These are phyloP conservation scores for Pyrenophora tritici-repentis DNA, from an alignment of 2,329 filamentous ascomycete genomes.

Conservation along the genomic window DNA sequence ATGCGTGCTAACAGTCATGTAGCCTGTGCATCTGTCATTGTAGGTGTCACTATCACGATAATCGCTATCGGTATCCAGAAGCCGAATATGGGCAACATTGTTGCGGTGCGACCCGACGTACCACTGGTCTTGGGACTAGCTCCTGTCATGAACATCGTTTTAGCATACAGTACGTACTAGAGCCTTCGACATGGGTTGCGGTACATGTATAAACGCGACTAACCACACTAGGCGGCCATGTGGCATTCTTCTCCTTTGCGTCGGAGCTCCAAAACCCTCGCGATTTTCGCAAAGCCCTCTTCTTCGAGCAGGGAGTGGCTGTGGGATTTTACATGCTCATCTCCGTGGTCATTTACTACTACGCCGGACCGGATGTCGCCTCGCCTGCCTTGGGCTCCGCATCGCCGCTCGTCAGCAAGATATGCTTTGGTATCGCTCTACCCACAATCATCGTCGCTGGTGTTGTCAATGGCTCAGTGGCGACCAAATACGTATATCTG, in stretches of 20 bases:
- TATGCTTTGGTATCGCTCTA: constrained; percentile 70
- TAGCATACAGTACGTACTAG: constrained; percentile 64
- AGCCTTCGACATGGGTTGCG: not conserved
- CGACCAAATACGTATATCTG: constrained; percentile 68
- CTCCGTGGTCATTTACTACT: constrained; percentile 71
- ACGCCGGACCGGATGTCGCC: constrained; percentile 63
- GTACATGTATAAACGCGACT: not conserved
- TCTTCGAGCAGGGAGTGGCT: constrained; percentile 63
- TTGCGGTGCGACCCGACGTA: constrained; percentile 27
- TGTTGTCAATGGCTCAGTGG: constrained; percentile 71
- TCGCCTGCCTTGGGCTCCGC: constrained; percentile 71
- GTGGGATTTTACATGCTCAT: constrained; percentile 68
- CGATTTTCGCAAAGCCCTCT: constrained; percentile 67
- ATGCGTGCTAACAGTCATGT: constrained; percentile 19
- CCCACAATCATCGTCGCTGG: constrained; percentile 74
- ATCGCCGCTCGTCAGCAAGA: constrained; percentile 60
- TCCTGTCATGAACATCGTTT: constrained; percentile 64
- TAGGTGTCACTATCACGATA: constrained; percentile 69
- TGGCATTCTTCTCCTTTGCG: constrained; percentile 71
- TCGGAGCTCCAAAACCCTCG: constrained; percentile 66
- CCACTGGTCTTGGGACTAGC: constrained; percentile 33
- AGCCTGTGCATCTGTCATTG: constrained; percentile 67
- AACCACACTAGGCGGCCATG: constrained; percentile 56
- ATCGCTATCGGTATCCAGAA: constrained; percentile 64
- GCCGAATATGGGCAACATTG: constrained; percentile 43